Evolutionary conservation across 306 rosid genomes (phyloP), one percentile per base, ranked within the genome.

Genomic region (Fagus crenata): DNA sequence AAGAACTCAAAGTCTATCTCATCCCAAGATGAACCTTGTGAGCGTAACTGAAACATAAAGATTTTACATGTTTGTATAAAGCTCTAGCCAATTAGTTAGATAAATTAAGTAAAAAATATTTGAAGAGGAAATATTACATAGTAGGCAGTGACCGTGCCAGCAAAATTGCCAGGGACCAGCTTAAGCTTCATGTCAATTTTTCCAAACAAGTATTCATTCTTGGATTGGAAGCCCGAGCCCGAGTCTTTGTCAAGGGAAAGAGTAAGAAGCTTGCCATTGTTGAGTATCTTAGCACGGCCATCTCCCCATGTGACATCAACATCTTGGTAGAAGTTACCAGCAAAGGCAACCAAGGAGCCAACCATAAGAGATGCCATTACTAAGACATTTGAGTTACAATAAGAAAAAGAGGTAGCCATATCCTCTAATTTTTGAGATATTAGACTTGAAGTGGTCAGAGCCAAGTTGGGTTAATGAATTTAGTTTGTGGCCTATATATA

Each of bases 181-280:
- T 58, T 58, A 28, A 58, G 31, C 0, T 58, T 31, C 17, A 58
- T 58, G 11, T 58, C 35, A 32, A 58, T 58, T 11, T 18, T 28
- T 58, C 65, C 65, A 58, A 58, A 58, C 35, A 28, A 11, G 32
- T 28, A 28, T 28, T 58, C 65, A 22, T 85, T 85, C 71, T 82
- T 88, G 59, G 97, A 88, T 32, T 81, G 92, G 78, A 91, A 88
- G 54, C 97, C 97, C 49, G 94, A 89, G 76, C 97, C 97, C 73
- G 97, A 86, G 72, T 76, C 43, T 3, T 28, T 81, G 64, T 91
- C 97, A 13, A 91, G 91, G 7, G 94, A 86, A 71, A 91, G 86
- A 40, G 92, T 79, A 35, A 91, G 87, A 11, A 88, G 72, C 69
- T 89, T 71, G 51, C 94, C 97, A 53, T 81, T 87, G 58, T 78